Evolutionary conservation across 2,329 filamentous ascomycete genomes (phyloP).

Genomic region (Monosporascus sp.): DNA sequence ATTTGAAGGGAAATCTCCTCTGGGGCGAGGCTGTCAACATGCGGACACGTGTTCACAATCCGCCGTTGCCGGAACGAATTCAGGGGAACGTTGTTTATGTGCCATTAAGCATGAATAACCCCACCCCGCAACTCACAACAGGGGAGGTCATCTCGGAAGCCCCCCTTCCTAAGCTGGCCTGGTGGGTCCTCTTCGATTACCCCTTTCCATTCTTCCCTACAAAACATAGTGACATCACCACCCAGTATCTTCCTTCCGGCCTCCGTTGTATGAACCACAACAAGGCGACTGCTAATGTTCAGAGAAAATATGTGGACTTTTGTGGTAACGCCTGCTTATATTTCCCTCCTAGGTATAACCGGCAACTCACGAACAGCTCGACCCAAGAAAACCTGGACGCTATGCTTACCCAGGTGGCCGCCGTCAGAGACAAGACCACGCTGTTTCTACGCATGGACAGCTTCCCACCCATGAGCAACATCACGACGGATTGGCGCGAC

Average conservation of each 20-base stretch:
- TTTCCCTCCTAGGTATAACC: background rate
- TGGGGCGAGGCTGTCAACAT: constrained; percentile 3
- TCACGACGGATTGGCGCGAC: constrained; percentile 13
- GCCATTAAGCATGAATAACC: background rate
- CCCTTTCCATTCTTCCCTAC: background rate
- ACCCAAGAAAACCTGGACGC: background rate
- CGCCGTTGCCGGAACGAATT: background rate
- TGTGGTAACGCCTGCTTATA: background rate
- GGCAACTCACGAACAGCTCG: background rate
- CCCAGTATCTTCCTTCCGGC: no score
- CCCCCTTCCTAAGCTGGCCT: background rate
- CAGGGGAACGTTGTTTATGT: background rate
- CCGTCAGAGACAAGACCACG: background rate
- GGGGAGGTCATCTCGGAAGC: background rate
- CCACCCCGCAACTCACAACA: background rate
- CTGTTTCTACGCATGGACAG: constrained; percentile 2
- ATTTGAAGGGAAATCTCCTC: background rate
- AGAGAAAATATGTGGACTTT: no score
- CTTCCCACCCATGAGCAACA: constrained; percentile 3
- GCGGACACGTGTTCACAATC: background rate
- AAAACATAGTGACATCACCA: no score
- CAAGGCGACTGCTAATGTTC: no score
- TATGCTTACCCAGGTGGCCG: background rate
- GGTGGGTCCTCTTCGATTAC: background rate
- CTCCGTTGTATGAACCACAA: no score